Evolutionary conservation across 1,284 basidiomycete species (phyloP), one percentile per base, ranked within the genome.

Genomic region (Puccinia triticina): DNA sequence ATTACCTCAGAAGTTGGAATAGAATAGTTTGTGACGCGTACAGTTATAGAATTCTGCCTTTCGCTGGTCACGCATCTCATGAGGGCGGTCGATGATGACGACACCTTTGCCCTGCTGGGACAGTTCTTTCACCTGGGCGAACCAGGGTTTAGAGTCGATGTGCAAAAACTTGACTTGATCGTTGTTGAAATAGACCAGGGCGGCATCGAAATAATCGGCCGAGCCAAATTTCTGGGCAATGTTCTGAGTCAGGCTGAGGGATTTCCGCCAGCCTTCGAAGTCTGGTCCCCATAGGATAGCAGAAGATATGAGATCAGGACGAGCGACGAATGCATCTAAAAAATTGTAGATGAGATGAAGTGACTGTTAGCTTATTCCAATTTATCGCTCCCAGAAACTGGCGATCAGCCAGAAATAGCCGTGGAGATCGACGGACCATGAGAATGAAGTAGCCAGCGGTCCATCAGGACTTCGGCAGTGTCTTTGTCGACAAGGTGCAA

Each of bases 101-200:
- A 81, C 79, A 18, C 79, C 79, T 48, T 74, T 64, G 16, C 79
- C 79, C 26, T 74, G 50, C 18, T 55, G 48, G 37, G 69, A 74
- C 4, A 81, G 71, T 50, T 81, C 71, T 81, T 73, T 74, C 32
- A 81, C 61, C 34, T 81, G 50, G 29, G 71, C 71, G 55, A 81
- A 81, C 79, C 79, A 81, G 29, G 79, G 79, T 74, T 74, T 74
- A 50, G 79, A 72, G 43, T 81, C 79, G 37, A 81, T 61, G n/a
- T 74, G 71, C 12, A 73, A 53, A 55, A 81, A 81, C 46, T 81
- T 81, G 48, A 74, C 71, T 37, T 81, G 79, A 64, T 81, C 79
- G 57, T 81, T 81, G 48, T 81, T 81, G 59, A 81, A 81, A 32
- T 81, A 81, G 48, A 81, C 79, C 53, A 81, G 18, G 40, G 48